A percentile compares a stretch with the other conserved stretches of the same genome.
phyloP scores from a whole-genome alignment of 768 basidiomycete species.

The Cubamyces sp. region DNA sequence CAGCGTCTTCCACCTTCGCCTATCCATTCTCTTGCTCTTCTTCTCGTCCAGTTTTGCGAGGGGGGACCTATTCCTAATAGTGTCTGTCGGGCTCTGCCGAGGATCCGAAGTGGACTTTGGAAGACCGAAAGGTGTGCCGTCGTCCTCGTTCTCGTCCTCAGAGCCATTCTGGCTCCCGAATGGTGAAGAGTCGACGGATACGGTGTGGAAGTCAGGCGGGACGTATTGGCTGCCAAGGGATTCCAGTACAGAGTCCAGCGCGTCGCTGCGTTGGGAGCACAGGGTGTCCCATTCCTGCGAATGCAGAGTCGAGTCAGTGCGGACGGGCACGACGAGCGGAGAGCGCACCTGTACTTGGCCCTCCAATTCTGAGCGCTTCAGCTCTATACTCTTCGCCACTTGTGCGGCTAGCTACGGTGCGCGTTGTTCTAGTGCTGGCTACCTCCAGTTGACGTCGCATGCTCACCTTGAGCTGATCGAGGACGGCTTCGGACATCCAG shows the following conservation, averaged over 20 bases:
- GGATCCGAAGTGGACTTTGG: constrained; percentile 15
- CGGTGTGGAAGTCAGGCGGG: constrained; percentile 74
- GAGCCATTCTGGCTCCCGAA: constrained; percentile 74
- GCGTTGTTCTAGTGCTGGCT: neutral
- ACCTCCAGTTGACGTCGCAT: neutral
- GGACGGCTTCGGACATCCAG: constrained; percentile 75
- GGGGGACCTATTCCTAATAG: constrained; percentile 37
- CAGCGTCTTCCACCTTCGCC: constrained; percentile 76
- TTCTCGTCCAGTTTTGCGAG: constrained; percentile 23
- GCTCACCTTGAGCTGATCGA: constrained; percentile 75
- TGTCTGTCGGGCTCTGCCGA: constrained; percentile 47
- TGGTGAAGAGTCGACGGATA: constrained; percentile 66
- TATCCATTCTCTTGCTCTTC: constrained; percentile 39
- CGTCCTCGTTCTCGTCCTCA: constrained; percentile 42
- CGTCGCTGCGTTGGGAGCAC: constrained; percentile 60
- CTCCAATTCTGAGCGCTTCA: constrained; percentile 63
- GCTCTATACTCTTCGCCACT: constrained; percentile 76
- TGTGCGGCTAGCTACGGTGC: constrained; percentile 62
- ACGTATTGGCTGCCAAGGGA: constrained; percentile 73
- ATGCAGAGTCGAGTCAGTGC: neutral
- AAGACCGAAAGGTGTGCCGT: constrained; percentile 24
- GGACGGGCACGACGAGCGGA: neutral
- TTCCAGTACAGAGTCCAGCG: constrained; percentile 73
- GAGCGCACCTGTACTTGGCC: constrained; percentile 62
- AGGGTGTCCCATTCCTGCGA: constrained; percentile 73